phyloP scores from a whole-genome alignment of 805 yeast species.

The Grigorovia transvaalensis region DNA sequence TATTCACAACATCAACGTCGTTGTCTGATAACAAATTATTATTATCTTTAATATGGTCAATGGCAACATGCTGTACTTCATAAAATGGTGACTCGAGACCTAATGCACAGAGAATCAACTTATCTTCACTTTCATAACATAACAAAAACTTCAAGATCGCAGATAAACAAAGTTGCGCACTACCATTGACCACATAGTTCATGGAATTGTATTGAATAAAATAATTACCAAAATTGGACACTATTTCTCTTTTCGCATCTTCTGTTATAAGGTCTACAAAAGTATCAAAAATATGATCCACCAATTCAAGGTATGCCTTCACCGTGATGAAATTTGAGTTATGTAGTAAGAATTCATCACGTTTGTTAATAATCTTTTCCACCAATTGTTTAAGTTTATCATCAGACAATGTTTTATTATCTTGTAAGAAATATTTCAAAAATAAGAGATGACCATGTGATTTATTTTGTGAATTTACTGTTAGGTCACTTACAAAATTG shows the following conservation, averaged over 20 bases:
- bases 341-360: constrained; percentile 9
- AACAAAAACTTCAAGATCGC: constrained; percentile 27
- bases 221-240: constrained; percentile 27
- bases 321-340: constrained; percentile 28
- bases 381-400: constrained; percentile 4
- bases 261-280: background rate
- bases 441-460: constrained; percentile 55
- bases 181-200: constrained; percentile 33
- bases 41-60: constrained; percentile 22
- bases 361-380: background rate
- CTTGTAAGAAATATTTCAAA: constrained; percentile 10
- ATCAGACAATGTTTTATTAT: constrained; percentile 1
- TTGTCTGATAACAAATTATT: background rate
- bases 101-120: constrained; percentile 24
- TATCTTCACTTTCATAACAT: constrained; percentile 10
- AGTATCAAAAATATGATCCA: background rate
- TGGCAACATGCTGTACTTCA: constrained; percentile 37
- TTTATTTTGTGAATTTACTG: constrained; percentile 31
- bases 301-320: constrained; percentile 26
- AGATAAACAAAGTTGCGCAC: constrained; percentile 38
- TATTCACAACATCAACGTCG: constrained; percentile 1
- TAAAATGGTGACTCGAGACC: constrained; percentile 33
- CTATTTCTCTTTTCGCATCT: background rate
- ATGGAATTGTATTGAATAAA: constrained; percentile 26
- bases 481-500: constrained; percentile 17